A percentile compares a stretch with the other conserved stretches of the same genome.
Evolutionary conservation across 2,329 filamentous ascomycete species (phyloP).

Genomic region (Colletotrichum nymphaeae): DNA sequence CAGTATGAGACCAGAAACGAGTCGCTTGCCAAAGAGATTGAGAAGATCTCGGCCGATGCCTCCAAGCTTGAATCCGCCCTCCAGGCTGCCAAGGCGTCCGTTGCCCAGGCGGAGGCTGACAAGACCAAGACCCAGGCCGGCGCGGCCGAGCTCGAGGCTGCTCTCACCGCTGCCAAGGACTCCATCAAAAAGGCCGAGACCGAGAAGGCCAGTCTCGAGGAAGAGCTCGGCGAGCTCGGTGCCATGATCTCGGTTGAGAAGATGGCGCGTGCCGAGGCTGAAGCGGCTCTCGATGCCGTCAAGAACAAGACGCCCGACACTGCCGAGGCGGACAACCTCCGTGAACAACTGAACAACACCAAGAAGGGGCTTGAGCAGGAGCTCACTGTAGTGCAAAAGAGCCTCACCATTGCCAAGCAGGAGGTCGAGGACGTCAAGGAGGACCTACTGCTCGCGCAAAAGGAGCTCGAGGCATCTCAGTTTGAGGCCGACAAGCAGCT

Average conservation of each 20-base stretch:
- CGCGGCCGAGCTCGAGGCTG: slow-evolving; percentile 56
- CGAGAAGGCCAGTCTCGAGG: slow-evolving; percentile 56
- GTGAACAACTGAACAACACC: slow-evolving; percentile 59
- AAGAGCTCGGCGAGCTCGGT: slow-evolving; percentile 61
- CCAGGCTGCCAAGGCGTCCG: slow-evolving; percentile 44
- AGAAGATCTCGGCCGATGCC: slow-evolving; percentile 45
- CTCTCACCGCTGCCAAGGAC: slow-evolving; percentile 48
- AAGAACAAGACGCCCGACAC: slow-evolving; percentile 67
- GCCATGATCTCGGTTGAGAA: slow-evolving; percentile 68
- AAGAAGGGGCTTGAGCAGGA: slow-evolving; percentile 60
- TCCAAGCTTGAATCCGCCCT: slow-evolving; percentile 49
- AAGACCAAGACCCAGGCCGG: slow-evolving; percentile 60
- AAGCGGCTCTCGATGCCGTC: slow-evolving; percentile 70
- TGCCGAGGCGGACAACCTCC: slow-evolving; percentile 63
- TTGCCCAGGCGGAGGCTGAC: slow-evolving; percentile 46
- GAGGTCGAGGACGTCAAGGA: slow-evolving; percentile 45
- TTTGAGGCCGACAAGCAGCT: slow-evolving; percentile 61
- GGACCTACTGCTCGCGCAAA: slow-evolving; percentile 60
- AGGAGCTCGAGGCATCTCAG: slow-evolving; percentile 65
- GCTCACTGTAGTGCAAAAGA: slow-evolving; percentile 46
- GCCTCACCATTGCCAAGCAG: slow-evolving; percentile 51
- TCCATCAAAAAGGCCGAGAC: slow-evolving; percentile 45
- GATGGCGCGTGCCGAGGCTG: slow-evolving; percentile 68
- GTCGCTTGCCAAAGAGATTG: slow-evolving; percentile 42
- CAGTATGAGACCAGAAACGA: slow-evolving; percentile 49